Evolutionary conservation across 208 protist genomes (phyloP).

Genomic region (Leishmania arabica): DNA sequence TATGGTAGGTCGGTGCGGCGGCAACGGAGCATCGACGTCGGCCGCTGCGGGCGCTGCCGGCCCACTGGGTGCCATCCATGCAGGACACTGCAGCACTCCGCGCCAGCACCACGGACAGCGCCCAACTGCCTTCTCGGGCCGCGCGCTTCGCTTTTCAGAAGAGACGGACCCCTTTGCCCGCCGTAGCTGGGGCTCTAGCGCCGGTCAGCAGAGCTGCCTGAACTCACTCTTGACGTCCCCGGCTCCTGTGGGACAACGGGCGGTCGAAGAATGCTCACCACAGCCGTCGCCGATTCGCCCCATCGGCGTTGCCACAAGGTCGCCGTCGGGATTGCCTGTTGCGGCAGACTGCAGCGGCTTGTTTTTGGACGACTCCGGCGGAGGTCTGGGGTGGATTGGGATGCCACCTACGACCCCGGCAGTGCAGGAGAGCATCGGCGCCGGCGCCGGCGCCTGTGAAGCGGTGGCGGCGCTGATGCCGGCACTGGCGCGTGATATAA

Average conservation of each 20-base stretch:
- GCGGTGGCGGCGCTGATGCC: background rate
- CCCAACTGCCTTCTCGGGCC: conserved; percentile 14
- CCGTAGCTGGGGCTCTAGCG: conserved; percentile 28
- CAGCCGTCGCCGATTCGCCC: conserved; percentile 29
- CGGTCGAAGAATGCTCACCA: conserved; percentile 23
- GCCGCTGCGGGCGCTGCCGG: background rate
- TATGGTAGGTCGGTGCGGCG: background rate
- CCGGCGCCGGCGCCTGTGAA: background rate
- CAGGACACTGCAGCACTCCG: conserved; percentile 23
- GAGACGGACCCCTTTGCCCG: conserved; percentile 24
- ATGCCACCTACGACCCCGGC: background rate
- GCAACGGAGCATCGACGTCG: background rate
- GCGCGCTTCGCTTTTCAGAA: conserved; percentile 30
- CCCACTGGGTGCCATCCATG: background rate
- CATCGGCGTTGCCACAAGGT: conserved; percentile 7
- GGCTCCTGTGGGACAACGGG: conserved; percentile 7
- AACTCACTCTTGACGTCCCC: conserved; percentile 31
- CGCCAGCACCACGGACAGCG: conserved; percentile 9
- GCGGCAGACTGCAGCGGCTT: conserved; percentile 19
- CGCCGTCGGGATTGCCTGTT: conserved; percentile 21
- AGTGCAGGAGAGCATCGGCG: background rate
- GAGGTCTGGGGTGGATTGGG: conserved; percentile 15
- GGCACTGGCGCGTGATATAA: background rate
- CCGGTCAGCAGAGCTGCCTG: conserved; percentile 24
- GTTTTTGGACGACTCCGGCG: conserved; percentile 22